Base-by-base conservation (phyloP, 495 filamentous ascomycete species). In the Penicillium longicatenatum region DNA sequence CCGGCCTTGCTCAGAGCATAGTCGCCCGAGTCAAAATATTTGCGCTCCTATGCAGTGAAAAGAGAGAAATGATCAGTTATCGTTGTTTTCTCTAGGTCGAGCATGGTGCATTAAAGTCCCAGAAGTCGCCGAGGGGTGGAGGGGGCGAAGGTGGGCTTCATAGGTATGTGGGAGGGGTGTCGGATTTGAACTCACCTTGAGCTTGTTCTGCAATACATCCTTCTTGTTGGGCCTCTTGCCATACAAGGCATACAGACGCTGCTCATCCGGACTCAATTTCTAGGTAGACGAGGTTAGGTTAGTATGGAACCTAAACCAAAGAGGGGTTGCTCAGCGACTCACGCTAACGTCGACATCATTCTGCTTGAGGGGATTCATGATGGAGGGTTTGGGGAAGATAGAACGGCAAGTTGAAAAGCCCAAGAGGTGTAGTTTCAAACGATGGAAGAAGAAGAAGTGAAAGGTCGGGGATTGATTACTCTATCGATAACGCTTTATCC, bases 11-110 rank as follows among this genome's bases (percentile, higher is more conserved):
- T 93, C 77, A 98, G 89, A 68, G 94, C 95, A 62, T 98, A 98
- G 77, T 98, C 93, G 65, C 93, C 93, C 52, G 88, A 92, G 81
- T 98, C 94, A 75, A 98, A 98, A 79, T 97, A 98, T 80, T 98
- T 98, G 75, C 95, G 93, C 72, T 96, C 93, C 84, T 96, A 20
- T 35, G 12, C 20, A 21, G 17, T 7, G 19, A 45, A 48, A 19
- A 48, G 20, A 45, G 6, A n/a, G 22, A 24, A n/a, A 52, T 35
- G 12, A 12, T 35, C 31, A 37, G 41, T 26, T 6, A 26, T 26
- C 4, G 26, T 26, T 26, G 31, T 4, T 11, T 14, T 35, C 2
- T 35, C 4, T 35, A 14, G 10, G n/a, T n/a, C n/a, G 31, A 35
- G 12, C 4, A 10, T 11, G 31, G 9, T 35, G 12, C 4, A 14